phyloP scores from a whole-genome alignment of 305 asterid genomes.

The Fraxinus floribunda region DNA sequence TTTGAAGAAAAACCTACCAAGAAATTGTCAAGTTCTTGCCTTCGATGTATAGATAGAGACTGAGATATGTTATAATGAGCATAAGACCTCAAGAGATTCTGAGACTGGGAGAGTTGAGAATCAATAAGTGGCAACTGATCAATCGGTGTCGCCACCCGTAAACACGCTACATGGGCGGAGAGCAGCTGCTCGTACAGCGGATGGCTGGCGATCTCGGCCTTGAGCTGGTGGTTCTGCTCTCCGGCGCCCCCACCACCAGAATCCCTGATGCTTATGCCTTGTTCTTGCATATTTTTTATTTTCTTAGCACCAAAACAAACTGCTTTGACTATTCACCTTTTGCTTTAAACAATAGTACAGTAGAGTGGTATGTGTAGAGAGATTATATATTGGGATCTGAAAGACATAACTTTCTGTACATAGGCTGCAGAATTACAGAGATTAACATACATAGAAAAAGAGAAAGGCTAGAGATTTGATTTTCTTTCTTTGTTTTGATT shows the following conservation, averaged over 20 bases:
- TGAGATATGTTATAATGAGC: constrained; percentile 41
- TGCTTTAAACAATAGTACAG: constrained; percentile 1
- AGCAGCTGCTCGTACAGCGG: constrained; percentile 86
- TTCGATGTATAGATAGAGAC: constrained; percentile 55
- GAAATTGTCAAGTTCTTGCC: constrained; percentile 85
- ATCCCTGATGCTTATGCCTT: constrained; percentile 43
- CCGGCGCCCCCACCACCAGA: constrained; percentile 30
- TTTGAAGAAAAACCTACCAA: constrained; percentile 47
- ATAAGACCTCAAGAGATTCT: constrained; percentile 66
- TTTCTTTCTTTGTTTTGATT: not conserved
- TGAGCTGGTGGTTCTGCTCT: constrained; percentile 51
- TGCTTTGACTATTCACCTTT: not conserved
- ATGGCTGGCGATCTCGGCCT: constrained; percentile 89
- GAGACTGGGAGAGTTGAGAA: constrained; percentile 82
- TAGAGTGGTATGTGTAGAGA: not conserved
- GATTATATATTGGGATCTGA: not conserved
- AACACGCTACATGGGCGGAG: constrained; percentile 95
- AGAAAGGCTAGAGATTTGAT: not conserved
- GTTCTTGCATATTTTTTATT: constrained; percentile 40
- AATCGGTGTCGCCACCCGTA: constrained; percentile 95
- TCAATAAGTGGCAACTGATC: constrained; percentile 89
- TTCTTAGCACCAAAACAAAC: not conserved
- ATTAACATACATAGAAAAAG: not conserved
- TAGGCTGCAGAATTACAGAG: not conserved
- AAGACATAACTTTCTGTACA: not conserved